Percentiles rank a stretch among this genome's conserved stretches.
These are phyloP conservation scores for Colletotrichum trifolii DNA, from an alignment of 2,329 filamentous ascomycete genomes.

Conservation along the genomic window DNA sequence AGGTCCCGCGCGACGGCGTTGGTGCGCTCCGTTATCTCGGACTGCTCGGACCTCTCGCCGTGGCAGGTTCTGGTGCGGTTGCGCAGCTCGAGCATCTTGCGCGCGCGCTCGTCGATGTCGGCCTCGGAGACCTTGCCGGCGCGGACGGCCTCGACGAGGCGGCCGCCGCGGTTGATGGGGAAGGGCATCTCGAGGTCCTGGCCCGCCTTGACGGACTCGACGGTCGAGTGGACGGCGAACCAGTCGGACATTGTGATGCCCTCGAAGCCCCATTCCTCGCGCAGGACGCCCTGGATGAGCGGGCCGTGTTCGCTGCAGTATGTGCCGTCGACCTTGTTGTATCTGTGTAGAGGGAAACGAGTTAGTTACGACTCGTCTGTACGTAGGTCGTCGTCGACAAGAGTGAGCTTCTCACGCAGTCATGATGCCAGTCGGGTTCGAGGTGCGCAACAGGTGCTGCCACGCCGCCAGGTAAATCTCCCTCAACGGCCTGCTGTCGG, in stretches of 20 bases:
- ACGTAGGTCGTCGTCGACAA: no score
- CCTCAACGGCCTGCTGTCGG: slow-evolving; percentile 30
- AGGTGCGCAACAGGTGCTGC: slow-evolving; percentile 36
- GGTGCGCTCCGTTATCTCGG: slow-evolving; percentile 33
- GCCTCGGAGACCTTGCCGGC: slow-evolving; percentile 30
- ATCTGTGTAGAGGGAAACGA: slow-evolving; percentile 30
- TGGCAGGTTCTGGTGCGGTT: slow-evolving; percentile 26
- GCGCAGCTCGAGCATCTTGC: slow-evolving; percentile 34
- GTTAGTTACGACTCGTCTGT: not conserved
- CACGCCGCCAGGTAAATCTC: slow-evolving; percentile 39
- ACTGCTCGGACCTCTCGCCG: slow-evolving; percentile 27
- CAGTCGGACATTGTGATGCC: slow-evolving; percentile 50
- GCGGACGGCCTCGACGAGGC: slow-evolving; percentile 36
- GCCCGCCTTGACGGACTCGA: slow-evolving; percentile 44
- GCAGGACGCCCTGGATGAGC: slow-evolving; percentile 41
- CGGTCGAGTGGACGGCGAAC: slow-evolving; percentile 47
- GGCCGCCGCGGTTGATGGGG: slow-evolving; percentile 37
- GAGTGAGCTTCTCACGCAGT: slow-evolving; percentile 28
- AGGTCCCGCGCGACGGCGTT: slow-evolving; percentile 35
- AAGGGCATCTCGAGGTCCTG: slow-evolving; percentile 49
- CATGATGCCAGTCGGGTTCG: slow-evolving; percentile 37
- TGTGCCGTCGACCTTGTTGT: slow-evolving; percentile 43
- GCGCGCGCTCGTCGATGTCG: slow-evolving; percentile 34
- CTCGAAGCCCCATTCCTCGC: slow-evolving; percentile 48
- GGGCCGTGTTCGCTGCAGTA: slow-evolving; percentile 39